Evolutionary conservation across 106 monocot species (phyloP), one percentile per base, ranked within the genome.

Genomic region (Allium sativum): DNA sequence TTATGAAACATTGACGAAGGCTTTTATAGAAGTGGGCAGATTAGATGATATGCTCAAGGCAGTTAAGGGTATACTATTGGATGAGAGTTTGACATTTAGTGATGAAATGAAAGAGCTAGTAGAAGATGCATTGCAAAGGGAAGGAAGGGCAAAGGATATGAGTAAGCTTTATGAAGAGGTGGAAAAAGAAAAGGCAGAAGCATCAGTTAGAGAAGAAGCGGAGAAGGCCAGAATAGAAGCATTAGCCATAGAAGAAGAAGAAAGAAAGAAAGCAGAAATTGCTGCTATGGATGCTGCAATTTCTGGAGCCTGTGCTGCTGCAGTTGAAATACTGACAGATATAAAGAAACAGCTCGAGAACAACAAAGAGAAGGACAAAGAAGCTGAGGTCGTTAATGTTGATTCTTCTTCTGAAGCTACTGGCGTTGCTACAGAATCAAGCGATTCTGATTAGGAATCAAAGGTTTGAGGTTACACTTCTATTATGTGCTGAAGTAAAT

Each of bases 131-230:
- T 55, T 87, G n/a, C n/a, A 59, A 77, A 51, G 77, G 82, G 74
- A 79, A 66, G 86, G 79, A 40, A 86, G 86, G 61, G 84, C 83
- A 40, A 73, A 79, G 46, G 93, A 94, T 12, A 63, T 94, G 21
- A 72, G 48, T 12, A 78, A 62, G 55, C 52, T n/a, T n/a, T 86
- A 74, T 54, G 86, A 90, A 73, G 86, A 87, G 18, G 90, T 84
- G 5, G 87, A 90, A 68, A 87, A 46, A 70, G 87, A 90, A 61
- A 95, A 90, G 67, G 89, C 85, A 13, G 93, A 89, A n/a, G n/a
- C n/a, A n/a, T n/a, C 61, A 76, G 80, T 8, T 65, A 66, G 64
- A 87, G 95, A 86, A 68, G 90, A 90, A 43, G 86, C 83, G 57
- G 89, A 94, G 68, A 86, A 71, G 62, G n/a, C n/a, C n/a, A n/a